These are phyloP conservation scores for Acanthochlamys bracteata DNA, from an alignment of 106 monocot genomes.

Conservation along the genomic window DNA sequence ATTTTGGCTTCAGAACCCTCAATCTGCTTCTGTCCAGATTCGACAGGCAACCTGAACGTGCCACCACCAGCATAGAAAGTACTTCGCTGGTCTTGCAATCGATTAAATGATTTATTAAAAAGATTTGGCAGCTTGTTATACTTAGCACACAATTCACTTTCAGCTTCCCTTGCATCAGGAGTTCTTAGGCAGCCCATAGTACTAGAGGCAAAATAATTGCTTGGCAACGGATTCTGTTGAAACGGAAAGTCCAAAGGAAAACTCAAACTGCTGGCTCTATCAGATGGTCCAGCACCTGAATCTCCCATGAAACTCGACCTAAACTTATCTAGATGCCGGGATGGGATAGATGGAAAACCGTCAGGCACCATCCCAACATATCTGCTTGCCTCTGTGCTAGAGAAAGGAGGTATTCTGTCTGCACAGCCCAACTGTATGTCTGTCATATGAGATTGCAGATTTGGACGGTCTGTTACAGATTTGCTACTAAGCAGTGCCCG, in stretches of 20 bases:
- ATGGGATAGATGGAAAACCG: constrained; percentile 6
- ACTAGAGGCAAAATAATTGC: background rate
- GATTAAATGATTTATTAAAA: constrained; percentile 27
- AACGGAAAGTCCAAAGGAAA: constrained; percentile 15
- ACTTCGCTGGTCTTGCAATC: constrained; percentile 20
- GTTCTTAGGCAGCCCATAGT: background rate
- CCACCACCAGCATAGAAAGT: constrained; percentile 7
- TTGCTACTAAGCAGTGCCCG: constrained; percentile 63
- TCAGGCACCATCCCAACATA: constrained; percentile 16
- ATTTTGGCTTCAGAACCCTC: constrained; percentile 9
- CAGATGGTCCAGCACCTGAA: constrained; percentile 23
- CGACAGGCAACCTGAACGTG: constrained; percentile 10
- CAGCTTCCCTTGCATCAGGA: constrained; percentile 7
- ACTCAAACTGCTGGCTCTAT: background rate
- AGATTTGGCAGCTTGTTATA: constrained; percentile 26
- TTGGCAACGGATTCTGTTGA: constrained; percentile 3
- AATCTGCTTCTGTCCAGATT: constrained; percentile 20
- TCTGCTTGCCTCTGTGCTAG: constrained; percentile 10
- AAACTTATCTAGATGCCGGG: constrained; percentile 18
- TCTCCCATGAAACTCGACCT: constrained; percentile 11
- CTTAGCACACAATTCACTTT: constrained; percentile 19
- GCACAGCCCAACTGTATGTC: constrained; percentile 66
- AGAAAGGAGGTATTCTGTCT: constrained; percentile 16
- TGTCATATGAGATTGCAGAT: constrained; percentile 63
- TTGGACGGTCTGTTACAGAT: constrained; percentile 41